These are phyloP conservation scores for Mitragyna speciosa DNA, from an alignment of 257 asterid species.

Conservation along the genomic window DNA sequence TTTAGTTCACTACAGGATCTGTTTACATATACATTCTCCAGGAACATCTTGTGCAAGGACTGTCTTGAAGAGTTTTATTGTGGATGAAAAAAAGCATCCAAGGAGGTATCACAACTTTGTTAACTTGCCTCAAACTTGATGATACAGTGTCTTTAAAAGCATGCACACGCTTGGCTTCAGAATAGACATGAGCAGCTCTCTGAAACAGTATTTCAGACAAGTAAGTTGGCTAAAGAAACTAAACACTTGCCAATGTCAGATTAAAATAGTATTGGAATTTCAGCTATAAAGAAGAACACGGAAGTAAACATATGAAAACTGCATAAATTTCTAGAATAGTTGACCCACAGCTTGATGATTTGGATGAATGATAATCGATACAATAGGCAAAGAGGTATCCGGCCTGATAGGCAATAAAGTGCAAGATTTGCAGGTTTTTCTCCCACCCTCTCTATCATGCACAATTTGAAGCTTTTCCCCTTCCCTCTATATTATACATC, in stretches of 20 bases:
- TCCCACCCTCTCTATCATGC: no score
- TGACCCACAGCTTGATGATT: neutral
- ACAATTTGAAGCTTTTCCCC: no score
- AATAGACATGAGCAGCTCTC: constrained; percentile 93
- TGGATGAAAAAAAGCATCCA: neutral
- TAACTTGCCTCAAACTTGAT: constrained; percentile 59
- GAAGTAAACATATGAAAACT: neutral
- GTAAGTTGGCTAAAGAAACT: neutral
- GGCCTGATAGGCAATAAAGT: neutral
- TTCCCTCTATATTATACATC: neutral
- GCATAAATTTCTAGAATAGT: neutral
- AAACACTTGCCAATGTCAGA: neutral
- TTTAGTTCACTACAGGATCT: neutral
- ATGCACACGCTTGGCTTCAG: constrained; percentile 89
- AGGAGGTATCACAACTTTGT: neutral
- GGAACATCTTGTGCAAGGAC: neutral
- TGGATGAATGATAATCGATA: neutral
- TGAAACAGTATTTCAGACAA: constrained; percentile 30
- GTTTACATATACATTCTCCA: neutral
- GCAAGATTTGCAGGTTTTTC: neutral
- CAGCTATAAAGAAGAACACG: neutral
- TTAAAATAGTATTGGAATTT: neutral
- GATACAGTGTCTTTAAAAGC: constrained; percentile 81
- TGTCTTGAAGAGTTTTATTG: neutral
- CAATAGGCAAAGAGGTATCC: neutral